phyloP scores from a whole-genome alignment of 2,329 filamentous ascomycete genomes.

The Diplodia scrobiculata region DNA sequence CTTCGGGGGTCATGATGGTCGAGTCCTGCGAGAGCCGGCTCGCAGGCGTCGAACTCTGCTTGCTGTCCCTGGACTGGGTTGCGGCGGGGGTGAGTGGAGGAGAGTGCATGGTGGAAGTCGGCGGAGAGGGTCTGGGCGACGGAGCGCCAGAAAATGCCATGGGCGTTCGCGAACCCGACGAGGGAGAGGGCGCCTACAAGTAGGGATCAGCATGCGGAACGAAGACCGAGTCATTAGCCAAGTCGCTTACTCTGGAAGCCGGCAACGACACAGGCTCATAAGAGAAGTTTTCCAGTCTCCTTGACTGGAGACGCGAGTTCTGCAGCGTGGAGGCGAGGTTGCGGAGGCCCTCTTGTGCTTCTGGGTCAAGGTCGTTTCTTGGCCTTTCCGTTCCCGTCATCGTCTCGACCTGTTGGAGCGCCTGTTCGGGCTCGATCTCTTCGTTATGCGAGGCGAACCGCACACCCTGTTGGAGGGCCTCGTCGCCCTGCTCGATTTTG shows the following conservation, averaged over 20 bases:
- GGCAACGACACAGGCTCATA: slow-evolving; percentile 92
- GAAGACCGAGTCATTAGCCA: slow-evolving; percentile 18
- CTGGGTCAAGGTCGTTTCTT: slow-evolving; percentile 44
- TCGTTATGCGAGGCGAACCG: slow-evolving; percentile 47
- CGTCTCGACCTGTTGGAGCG: slow-evolving; percentile 40
- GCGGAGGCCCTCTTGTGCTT: slow-evolving; percentile 65
- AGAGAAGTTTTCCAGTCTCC: slow-evolving; percentile 79
- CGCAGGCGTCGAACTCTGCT: slow-evolving; percentile 35
- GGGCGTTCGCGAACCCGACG: slow-evolving; percentile 56
- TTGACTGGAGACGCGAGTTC: slow-evolving; percentile 74
- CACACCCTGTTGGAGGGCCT: slow-evolving; percentile 39
- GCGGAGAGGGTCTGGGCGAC: slow-evolving; percentile 69
- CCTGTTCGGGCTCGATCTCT: slow-evolving; percentile 44
- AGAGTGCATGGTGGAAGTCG: slow-evolving; percentile 73
- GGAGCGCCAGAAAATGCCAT: slow-evolving; percentile 50
- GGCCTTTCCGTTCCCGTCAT: slow-evolving; percentile 35
- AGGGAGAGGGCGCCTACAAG: slow-evolving; percentile 53
- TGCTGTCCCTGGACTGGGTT: slow-evolving; percentile 63
- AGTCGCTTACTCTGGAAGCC: slow-evolving; percentile 70
- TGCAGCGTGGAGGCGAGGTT: slow-evolving; percentile 73
- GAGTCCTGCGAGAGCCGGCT: slow-evolving; percentile 43
- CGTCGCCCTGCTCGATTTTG: slow-evolving; percentile 23
- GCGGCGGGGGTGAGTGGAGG: slow-evolving; percentile 87
- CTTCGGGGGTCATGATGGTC: slow-evolving; percentile 59
- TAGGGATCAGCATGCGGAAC: slow-evolving; percentile 34